Evolutionary conservation across 2,329 filamentous ascomycete species (phyloP).

Genomic region (Ascomycota sp.): DNA sequence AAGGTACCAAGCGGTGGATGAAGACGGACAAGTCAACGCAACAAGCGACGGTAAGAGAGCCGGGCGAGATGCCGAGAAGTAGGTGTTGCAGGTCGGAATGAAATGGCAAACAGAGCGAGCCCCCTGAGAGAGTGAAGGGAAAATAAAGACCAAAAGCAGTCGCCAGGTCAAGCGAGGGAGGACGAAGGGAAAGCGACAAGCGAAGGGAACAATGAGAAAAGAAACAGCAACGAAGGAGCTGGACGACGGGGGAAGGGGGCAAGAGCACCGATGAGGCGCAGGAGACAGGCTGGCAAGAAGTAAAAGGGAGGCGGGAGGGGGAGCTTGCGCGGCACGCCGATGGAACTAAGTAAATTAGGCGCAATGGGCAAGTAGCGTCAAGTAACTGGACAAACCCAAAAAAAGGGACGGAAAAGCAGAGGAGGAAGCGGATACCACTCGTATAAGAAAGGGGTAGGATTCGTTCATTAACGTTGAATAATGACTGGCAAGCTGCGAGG

Average conservation of each 20-base stretch:
- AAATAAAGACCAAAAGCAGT: neutral
- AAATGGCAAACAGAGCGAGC: neutral
- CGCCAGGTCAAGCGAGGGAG: neutral
- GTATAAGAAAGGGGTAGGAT: neutral
- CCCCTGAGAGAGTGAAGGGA: no score
- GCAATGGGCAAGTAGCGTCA: neutral
- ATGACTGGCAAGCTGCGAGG: no score
- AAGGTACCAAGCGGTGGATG: conserved; percentile 1
- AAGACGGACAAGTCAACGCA: conserved; percentile 1
- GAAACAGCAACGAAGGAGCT: neutral
- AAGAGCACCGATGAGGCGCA: neutral
- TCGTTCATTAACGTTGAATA: no score
- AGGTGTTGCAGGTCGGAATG: neutral
- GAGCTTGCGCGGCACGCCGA: neutral
- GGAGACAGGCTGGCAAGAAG: neutral
- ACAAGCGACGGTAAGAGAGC: conserved; percentile 1
- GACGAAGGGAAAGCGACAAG: neutral
- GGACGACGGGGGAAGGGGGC: neutral
- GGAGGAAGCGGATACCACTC: neutral
- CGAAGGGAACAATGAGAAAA: neutral
- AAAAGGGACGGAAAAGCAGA: neutral
- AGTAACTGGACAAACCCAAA: neutral
- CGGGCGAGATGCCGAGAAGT: conserved; percentile 1
- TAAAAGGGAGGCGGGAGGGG: neutral
- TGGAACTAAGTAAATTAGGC: neutral